Evolutionary conservation across 305 asterid species (phyloP).

Genomic region (Solanum hybrid): DNA sequence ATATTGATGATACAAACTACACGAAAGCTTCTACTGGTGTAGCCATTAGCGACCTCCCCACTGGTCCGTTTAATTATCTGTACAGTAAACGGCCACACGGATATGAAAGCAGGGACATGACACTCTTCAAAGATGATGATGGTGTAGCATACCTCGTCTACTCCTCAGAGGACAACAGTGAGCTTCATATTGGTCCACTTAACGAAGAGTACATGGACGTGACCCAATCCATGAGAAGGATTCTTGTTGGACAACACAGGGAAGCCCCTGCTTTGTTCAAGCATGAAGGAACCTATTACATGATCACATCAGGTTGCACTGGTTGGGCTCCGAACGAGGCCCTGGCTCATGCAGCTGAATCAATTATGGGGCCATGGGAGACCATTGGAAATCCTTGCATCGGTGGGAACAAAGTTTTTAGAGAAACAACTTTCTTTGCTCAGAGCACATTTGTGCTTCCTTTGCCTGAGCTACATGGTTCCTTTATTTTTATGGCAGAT

Average conservation of each 20-base stretch:
- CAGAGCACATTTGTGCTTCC: conserved; percentile 89
- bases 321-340: conserved; percentile 99
- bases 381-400: conserved; percentile 80
- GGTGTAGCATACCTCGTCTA: conserved; percentile 70
- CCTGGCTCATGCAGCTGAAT: conserved; percentile 67
- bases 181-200: conserved; percentile 81
- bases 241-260: conserved; percentile 73
- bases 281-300: conserved; percentile 68
- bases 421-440: conserved; percentile 61
- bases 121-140: conserved; percentile 82
- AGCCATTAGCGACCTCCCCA: conserved; percentile 59
- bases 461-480: conserved; percentile 49
- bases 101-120: conserved; percentile 92
- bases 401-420: conserved; percentile 59
- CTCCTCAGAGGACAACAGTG: conserved; percentile 82
- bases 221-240: conserved; percentile 35
- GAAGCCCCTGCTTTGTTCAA: conserved; percentile 95
- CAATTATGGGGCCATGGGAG: conserved; percentile 95
- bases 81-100: conserved; percentile 83
- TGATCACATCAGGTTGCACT: conserved; percentile 95
- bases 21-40: conserved; percentile 83
- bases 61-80: conserved; percentile 74
- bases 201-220: conserved; percentile 48
- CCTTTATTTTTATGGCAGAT: conserved; percentile 83
- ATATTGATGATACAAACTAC: conserved; percentile 77